Evolutionary conservation across 2,329 filamentous ascomycete species (phyloP).

Genomic region (Clarireedia homoeocarpa): DNA sequence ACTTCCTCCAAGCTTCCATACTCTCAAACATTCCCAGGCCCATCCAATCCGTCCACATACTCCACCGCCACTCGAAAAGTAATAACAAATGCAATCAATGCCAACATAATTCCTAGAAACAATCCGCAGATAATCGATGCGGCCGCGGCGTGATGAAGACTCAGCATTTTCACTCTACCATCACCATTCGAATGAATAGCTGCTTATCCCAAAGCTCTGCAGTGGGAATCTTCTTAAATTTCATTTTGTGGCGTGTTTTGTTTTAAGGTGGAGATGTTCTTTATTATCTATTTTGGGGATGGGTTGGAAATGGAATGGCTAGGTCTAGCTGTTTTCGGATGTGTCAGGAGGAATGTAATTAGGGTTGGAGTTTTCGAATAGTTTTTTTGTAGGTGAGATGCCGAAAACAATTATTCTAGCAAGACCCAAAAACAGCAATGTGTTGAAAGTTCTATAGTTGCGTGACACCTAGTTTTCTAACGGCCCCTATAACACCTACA

Average conservation of each 20-base stretch:
- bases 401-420: no score
- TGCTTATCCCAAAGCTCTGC: no score
- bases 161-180: neutral
- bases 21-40: neutral
- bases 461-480: no score
- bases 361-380: neutral
- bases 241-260: neutral
- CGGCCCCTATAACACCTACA: no score
- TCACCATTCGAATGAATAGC: no score
- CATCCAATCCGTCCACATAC: neutral
- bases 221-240: neutral
- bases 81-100: neutral
- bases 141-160: slow-evolving; percentile 1
- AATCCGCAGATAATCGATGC: slow-evolving; percentile 5
- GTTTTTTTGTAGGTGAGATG: neutral
- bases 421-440: neutral
- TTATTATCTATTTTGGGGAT: no score
- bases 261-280: no score
- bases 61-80: slow-evolving; percentile 5
- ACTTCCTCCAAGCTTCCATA: neutral
- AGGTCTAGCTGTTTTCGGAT: no score
- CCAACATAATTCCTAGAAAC: slow-evolving; percentile 1
- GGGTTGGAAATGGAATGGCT: no score
- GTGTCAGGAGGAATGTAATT: neutral
- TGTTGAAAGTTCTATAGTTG: neutral